A percentile compares a stretch with the other conserved stretches of the same genome.
phyloP scores from a whole-genome alignment of 306 rosid species.

The Astragalus glycyphyllos region DNA sequence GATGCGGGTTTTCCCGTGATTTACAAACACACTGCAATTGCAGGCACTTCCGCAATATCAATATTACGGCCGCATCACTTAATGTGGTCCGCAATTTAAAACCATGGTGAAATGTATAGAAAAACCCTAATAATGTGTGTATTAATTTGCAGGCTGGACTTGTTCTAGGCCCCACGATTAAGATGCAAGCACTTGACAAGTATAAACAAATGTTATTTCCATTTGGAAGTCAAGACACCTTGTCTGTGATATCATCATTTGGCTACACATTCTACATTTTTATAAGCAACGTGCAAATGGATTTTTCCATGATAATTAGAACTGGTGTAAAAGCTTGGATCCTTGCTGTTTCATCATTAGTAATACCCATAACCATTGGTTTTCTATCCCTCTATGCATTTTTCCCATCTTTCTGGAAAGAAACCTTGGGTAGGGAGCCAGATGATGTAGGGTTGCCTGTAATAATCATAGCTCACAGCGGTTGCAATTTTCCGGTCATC shows the following conservation, averaged over 20 bases:
- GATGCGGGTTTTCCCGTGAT: no score
- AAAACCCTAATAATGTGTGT: not conserved
- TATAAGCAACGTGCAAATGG: constrained; percentile 50
- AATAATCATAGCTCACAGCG: constrained; percentile 22
- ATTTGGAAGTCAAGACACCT: constrained; percentile 31
- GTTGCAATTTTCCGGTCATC: constrained; percentile 43
- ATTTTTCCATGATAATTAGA: constrained; percentile 40
- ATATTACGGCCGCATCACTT: no score
- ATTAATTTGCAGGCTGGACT: constrained; percentile 47
- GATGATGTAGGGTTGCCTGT: fast-evolving
- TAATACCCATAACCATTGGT: constrained; percentile 2
- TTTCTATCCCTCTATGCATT: fast-evolving
- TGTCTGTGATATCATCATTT: constrained; percentile 16
- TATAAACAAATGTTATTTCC: constrained; percentile 33
- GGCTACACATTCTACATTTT: constrained; percentile 50
- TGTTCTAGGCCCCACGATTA: constrained; percentile 46
- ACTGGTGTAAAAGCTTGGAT: constrained; percentile 48
- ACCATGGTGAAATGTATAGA: no score
- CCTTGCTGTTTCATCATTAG: constrained; percentile 12
- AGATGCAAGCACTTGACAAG: not conserved
- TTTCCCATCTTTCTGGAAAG: not conserved
- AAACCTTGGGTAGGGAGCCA: not conserved
- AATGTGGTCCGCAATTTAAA: no score
- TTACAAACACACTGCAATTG: no score
- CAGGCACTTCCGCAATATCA: no score